Percentiles rank a stretch among this genome's conserved stretches.
Evolutionary conservation across 2,329 filamentous ascomycete species (phyloP).

Genomic region (Botryotinia narcissicola): DNA sequence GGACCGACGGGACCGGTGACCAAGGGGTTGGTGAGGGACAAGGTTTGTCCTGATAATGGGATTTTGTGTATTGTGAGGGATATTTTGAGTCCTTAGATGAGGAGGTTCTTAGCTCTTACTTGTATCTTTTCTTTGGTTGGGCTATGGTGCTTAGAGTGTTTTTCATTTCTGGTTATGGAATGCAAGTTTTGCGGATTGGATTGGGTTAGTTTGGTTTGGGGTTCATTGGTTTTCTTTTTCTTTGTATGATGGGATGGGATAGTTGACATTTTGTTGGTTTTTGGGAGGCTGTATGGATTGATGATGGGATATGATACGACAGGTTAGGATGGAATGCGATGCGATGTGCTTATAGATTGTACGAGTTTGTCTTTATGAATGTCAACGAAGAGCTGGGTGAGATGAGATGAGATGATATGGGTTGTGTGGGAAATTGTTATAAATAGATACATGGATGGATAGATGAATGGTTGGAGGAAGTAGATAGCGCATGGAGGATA

Average conservation of each 20-base stretch:
- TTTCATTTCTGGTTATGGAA: neutral
- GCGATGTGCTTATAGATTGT: neutral
- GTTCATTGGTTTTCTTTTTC: neutral
- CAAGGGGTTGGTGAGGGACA: constrained; percentile 54
- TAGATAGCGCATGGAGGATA: neutral
- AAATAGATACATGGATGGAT: neutral
- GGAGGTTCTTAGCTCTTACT: neutral
- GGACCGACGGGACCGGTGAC: constrained; percentile 62
- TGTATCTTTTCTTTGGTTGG: neutral
- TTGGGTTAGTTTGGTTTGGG: too few species aligned
- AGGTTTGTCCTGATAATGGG: constrained; percentile 53
- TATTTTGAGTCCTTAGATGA: constrained; percentile 27
- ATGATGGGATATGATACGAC: neutral
- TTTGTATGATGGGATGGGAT: neutral
- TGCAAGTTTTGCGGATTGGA: neutral
- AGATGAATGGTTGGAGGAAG: neutral
- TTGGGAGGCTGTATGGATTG: neutral
- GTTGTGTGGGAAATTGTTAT: neutral
- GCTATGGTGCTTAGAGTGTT: neutral
- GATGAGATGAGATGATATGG: neutral
- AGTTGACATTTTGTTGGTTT: neutral
- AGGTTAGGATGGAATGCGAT: neutral
- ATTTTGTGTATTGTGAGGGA: constrained; percentile 36
- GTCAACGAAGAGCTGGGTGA: neutral
- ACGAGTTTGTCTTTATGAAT: neutral